phyloP scores from a whole-genome alignment of 1,284 basidiomycete species.

The Naganishia sp. region DNA sequence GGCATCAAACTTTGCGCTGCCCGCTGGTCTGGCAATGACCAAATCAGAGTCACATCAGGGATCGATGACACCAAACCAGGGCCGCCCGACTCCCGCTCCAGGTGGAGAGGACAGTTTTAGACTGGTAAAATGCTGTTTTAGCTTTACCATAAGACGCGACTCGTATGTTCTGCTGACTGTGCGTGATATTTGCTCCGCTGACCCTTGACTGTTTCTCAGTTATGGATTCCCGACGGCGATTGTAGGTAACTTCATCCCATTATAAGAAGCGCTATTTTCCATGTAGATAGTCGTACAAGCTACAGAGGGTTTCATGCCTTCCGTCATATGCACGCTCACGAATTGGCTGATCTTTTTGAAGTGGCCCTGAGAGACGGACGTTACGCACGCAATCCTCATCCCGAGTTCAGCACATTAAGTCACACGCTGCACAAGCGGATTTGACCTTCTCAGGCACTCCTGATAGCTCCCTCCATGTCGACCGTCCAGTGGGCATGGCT shows the following conservation, averaged over 20 bases:
- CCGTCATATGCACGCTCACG: too few relatives aligned
- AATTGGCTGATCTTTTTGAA: too few relatives aligned
- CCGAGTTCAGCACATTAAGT: too few relatives aligned
- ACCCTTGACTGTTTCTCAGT: slow-evolving; percentile 26
- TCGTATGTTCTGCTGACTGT: slow-evolving; percentile 58
- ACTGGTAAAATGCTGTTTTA: slow-evolving; percentile 89
- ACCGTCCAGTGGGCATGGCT: too few relatives aligned
- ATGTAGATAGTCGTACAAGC: background rate
- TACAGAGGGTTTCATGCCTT: background rate
- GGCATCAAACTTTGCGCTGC: slow-evolving; percentile 21
- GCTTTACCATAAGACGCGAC: slow-evolving; percentile 89
- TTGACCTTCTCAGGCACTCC: too few relatives aligned
- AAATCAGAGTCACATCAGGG: slow-evolving; percentile 29
- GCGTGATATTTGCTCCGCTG: background rate
- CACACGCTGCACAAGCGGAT: too few relatives aligned
- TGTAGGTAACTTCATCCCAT: slow-evolving; percentile 60
- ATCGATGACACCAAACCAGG: slow-evolving; percentile 33
- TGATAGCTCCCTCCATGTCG: too few relatives aligned
- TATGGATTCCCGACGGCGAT: slow-evolving; percentile 88
- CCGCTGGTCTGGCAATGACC: slow-evolving; percentile 27
- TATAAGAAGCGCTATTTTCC: background rate
- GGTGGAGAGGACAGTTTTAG: slow-evolving; percentile 62
- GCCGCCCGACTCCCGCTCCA: slow-evolving; percentile 44
- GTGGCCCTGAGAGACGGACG: background rate
- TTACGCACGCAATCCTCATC: background rate